Percentiles rank a stretch among this genome's conserved stretches.
Evolutionary conservation across 2,329 filamentous ascomycete genomes (phyloP).

Genomic region (Aspergillus niger): DNA sequence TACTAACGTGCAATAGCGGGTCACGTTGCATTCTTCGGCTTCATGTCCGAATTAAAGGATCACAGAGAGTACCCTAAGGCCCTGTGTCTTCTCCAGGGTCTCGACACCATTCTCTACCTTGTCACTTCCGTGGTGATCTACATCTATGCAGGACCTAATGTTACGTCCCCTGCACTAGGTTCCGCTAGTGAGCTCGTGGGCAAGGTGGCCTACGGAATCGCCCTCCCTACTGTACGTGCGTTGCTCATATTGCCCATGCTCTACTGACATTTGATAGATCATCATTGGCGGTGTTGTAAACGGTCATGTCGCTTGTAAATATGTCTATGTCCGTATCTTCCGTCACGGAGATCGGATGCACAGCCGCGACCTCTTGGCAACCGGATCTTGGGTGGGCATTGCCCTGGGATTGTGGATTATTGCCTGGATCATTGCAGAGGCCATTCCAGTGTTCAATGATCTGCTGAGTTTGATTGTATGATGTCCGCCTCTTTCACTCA

Average conservation of each 20-base stretch:
- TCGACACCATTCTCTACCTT: slow-evolving; percentile 62
- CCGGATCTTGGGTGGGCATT: slow-evolving; percentile 59
- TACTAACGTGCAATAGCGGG: slow-evolving; percentile 53
- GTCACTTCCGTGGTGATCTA: slow-evolving; percentile 69
- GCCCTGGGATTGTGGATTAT: slow-evolving; percentile 58
- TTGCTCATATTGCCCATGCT: neutral
- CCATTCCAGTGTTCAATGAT: slow-evolving; percentile 67
- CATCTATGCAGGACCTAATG: slow-evolving; percentile 60
- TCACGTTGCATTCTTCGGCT: slow-evolving; percentile 66
- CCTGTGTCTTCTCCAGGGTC: slow-evolving; percentile 60
- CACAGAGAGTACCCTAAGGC: slow-evolving; percentile 62
- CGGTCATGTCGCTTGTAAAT: slow-evolving; percentile 64
- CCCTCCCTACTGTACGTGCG: slow-evolving; percentile 57
- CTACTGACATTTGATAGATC: slow-evolving; percentile 44
- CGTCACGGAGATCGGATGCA: slow-evolving; percentile 56
- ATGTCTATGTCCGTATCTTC: slow-evolving; percentile 65
- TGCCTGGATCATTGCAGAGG: slow-evolving; percentile 66
- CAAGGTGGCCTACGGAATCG: slow-evolving; percentile 66
- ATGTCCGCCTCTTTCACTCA: neutral
- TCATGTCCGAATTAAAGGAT: slow-evolving; percentile 64
- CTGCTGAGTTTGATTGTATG: slow-evolving; percentile 62
- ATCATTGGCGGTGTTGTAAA: slow-evolving; percentile 69
- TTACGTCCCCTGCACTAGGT: slow-evolving; percentile 65
- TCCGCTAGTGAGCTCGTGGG: slow-evolving; percentile 57
- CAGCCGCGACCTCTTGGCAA: slow-evolving; percentile 50